These are phyloP conservation scores for Coemansia sp. DNA, from an alignment of 192 early-diverging fungal genomes.

Conservation along the genomic window DNA sequence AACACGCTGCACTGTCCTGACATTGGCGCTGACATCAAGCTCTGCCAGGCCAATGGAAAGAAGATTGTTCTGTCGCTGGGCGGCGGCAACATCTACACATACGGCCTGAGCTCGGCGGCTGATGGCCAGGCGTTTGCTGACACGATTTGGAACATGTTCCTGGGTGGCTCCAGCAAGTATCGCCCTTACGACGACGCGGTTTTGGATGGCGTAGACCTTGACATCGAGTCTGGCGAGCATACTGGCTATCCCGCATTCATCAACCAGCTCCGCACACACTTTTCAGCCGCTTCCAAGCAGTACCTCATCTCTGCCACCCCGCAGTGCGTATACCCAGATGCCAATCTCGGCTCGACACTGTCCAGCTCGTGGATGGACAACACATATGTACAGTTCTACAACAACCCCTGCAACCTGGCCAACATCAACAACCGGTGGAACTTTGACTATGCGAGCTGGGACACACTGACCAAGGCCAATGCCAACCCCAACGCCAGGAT, in stretches of 20 bases:
- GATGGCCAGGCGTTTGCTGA: conserved; percentile 64
- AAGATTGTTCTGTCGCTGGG: conserved; percentile 75
- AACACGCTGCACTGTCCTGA: conserved; percentile 67
- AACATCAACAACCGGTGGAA: conserved; percentile 64
- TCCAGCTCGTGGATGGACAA: conserved; percentile 64
- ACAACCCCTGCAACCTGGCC: conserved; percentile 70
- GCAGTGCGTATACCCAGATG: conserved; percentile 74
- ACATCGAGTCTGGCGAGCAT: conserved; percentile 67
- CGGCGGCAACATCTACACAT: conserved; percentile 66
- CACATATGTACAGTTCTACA: conserved; percentile 79
- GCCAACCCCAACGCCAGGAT: conserved; percentile 63
- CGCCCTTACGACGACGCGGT: conserved; percentile 73
- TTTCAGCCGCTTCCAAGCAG: conserved; percentile 49
- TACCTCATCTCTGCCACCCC: conserved; percentile 71
- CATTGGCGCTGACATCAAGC: conserved; percentile 68
- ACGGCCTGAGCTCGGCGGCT: conserved; percentile 59
- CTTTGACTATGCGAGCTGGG: conserved; percentile 68
- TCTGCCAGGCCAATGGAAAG: conserved; percentile 74
- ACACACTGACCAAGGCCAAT: conserved; percentile 59
- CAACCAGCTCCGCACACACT: conserved; percentile 57
- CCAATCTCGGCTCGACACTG: conserved; percentile 60
- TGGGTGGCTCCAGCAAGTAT: conserved; percentile 60
- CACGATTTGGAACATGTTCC: conserved; percentile 76
- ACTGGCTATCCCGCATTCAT: conserved; percentile 64
- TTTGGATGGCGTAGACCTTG: conserved; percentile 74